Base-by-base conservation (phyloP, 345 rosid genomes). In the Aquilaria malaccensis region DNA sequence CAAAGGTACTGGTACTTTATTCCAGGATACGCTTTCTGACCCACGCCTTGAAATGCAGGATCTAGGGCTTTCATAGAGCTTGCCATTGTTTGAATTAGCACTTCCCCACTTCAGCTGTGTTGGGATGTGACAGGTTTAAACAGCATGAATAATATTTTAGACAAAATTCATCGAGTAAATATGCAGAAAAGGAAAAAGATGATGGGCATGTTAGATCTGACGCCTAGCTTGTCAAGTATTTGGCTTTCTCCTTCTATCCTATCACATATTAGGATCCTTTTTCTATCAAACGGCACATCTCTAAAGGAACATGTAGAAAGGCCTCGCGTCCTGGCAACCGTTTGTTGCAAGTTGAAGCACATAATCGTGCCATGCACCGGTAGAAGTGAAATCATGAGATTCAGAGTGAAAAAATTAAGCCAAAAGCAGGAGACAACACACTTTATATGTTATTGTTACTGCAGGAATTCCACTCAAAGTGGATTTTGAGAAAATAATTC, bases 41-140 rank as follows among this genome's bases (percentile, higher is more conserved):
- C 99, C 56, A 65, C 88, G 75, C 97, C 96, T 69, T 88, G 98
- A 73, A 95, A 95, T 54, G 98, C 94, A 68, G 98, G 98, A 76
- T 95, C 99, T 74, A 85, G 63, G 59, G 74, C 78, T 79, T 95
- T 91, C 37, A 83, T 57, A 58, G 99, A 72, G 74, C 79, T 80
- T 73, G 97, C 85, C 99, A 95, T 94, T 49, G 69, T 58, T 53
- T 30, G 13, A 55, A 66, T 58, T 69, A 33, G 61, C 77, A 60
- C 60, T 65, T 58, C 47, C 48, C 51, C 49, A 58, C 32, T 52
- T 57, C 49, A 15, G 63, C 58, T 64, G 56, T 51, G 64, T 10
- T 37, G 43, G 30, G 45, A 60, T 59, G 45, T 46, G 55, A 67
- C 43, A 59, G 69, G 56, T 61, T 32, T 61, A 30, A 45, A 60